Base-by-base conservation (phyloP, 2,329 filamentous ascomycete genomes). In the Akanthomyces muscarius region DNA sequence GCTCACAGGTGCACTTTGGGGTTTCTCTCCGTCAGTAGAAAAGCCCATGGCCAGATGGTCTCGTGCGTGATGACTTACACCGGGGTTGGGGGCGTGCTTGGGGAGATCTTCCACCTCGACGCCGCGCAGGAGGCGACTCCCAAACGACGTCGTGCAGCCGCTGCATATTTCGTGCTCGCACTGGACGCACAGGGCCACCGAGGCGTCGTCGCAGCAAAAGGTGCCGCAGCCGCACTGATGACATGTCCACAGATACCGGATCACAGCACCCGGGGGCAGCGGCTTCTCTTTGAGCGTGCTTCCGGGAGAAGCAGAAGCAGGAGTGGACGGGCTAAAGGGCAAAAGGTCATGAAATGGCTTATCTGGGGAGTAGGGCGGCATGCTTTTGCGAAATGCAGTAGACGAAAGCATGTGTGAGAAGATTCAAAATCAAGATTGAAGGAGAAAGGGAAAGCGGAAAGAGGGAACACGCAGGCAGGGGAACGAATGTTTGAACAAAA, bases 201-300 rank as follows among this genome's bases (percentile, higher is more conserved):
- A 47, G 0, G 48, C 45, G 1, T 47, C n/a, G 33, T 51, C 25
- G 61, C 61, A 55, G 61, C 45, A 23, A 52, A 63, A 63, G 33
- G 44, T 63, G 21, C 52, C 52, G 53, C 53, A 63, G 42, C 53
- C 52, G 47, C 61, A 63, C 13, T 36, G 14, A 45, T 63, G 61
- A 25, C 61, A 63, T 5, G 33, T 54, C 61, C 61, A 63, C n/a
- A 57, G 13, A 38, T 51, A 63, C 16, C 38, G 53, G 33, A 63
- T 55, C n/a, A 58, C 6, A 13, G 53, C 21, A 0, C 53, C 60
- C 6, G 59, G 59, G 13, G 51, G 59, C 33, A 52, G 7, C 18
- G 42, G n/a, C 18, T 52, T 23, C 2, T 48, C 42, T 4, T 23
- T n/a, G 6, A 10, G 41, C 28, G 23, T 14, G 18, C 8, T 38